Evolutionary conservation across 2,329 filamentous ascomycete genomes (phyloP), one percentile per base, ranked within the genome.

Genomic region (Berkeleyomyces rouxiae): DNA sequence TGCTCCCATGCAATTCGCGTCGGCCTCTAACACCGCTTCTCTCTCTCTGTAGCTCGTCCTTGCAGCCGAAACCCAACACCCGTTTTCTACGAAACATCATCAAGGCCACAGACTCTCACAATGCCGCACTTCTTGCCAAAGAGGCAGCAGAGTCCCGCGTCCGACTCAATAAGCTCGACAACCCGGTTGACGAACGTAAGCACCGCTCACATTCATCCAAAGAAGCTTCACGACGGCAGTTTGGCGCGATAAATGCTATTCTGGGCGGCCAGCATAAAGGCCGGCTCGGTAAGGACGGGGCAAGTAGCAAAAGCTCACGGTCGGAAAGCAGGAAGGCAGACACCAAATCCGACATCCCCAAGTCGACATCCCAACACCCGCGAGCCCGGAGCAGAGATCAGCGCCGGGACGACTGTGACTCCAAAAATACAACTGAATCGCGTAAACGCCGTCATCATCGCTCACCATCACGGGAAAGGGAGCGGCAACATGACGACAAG

Each of bases 51-150:
- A 37, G 49, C 3, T 62, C 61, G 43, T 42, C 63, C 37, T 46
- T 55, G 4, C 59, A 64, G 42, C 89, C 88, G 0, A 96, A 92
- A 71, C 91, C 92, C 2, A 97, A 99, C 69, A 96, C 88, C 0
- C 82, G 87, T 42, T 97, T 97, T 71, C 76, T 99, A 49, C 85
- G 85, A 64, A 87, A 93, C 69, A 88, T 97, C 63, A 89, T 99
- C 66, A 87, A 86, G 66, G 87, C 93, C 67, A 95, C 90, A 7
- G 87, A 95, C 68, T 86, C 74, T 61, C 92, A 99, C 74, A 99
- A 99, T 79, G 84, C 87, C 33, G 87, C 89, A 0, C 77, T 97
- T 39, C 82, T 90, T 16, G 88, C 87, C 0, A 95, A 86, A 70
- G 92, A 97, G 72, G 84, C 85, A 36, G 83, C 87, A 58, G 91